phyloP scores from a whole-genome alignment of 345 rosid genomes.

The Cardiospermum halicacabum region DNA sequence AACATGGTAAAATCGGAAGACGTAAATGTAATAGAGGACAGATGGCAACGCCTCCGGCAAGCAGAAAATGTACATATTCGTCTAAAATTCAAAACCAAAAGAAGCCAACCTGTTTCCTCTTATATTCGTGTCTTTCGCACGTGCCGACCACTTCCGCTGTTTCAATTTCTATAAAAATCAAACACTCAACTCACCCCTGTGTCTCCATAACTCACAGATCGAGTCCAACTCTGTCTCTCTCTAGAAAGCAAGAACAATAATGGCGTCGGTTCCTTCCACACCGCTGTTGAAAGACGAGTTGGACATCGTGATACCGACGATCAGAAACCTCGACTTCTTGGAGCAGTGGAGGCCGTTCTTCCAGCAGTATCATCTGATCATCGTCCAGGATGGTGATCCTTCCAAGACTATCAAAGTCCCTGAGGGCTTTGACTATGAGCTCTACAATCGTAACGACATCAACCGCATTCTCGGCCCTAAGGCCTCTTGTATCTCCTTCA shows the following conservation, averaged over 20 bases:
- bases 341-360: conserved; percentile 86
- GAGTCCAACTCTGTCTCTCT: neutral
- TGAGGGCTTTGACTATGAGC: conserved; percentile 75
- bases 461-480: conserved; percentile 74
- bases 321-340: conserved; percentile 68
- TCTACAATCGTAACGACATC: conserved; percentile 76
- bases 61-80: too few species aligned
- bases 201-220: neutral
- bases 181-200: neutral
- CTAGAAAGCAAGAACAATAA: conserved; percentile 25
- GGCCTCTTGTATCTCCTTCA: conserved; percentile 72
- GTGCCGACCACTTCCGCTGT: conserved; percentile 13
- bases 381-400: conserved; percentile 87
- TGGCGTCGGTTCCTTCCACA: conserved; percentile 18
- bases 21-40: too few species aligned
- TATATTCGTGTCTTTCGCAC: too few species aligned
- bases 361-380: conserved; percentile 72
- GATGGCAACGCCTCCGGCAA: too few species aligned
- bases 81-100: too few species aligned
- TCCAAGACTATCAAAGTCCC: conserved; percentile 61
- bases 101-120: too few species aligned
- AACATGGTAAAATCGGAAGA: too few species aligned
- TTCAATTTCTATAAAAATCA: neutral
- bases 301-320: conserved; percentile 82
- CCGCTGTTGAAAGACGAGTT: conserved; percentile 66